Percentiles rank a stretch among this genome's conserved stretches.
Evolutionary conservation across 768 basidiomycete species (phyloP).

Genomic region (Infundibulicybe gibba): DNA sequence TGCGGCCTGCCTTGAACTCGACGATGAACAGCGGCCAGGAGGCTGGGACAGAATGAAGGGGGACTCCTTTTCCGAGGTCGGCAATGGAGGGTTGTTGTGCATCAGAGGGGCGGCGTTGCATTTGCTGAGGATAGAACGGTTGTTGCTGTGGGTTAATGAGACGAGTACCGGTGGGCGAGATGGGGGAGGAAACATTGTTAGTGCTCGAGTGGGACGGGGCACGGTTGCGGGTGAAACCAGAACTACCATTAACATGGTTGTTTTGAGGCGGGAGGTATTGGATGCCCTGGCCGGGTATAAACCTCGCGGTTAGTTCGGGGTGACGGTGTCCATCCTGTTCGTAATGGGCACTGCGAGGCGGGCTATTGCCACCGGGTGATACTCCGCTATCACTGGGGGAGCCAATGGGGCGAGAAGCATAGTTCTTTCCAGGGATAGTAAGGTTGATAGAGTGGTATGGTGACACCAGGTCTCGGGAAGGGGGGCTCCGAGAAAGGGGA

Average conservation of each 20-base stretch:
- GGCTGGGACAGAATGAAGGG: slow-evolving; percentile 76
- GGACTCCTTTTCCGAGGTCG: slow-evolving; percentile 88
- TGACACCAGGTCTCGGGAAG: slow-evolving; percentile 45
- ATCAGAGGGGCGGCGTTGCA: slow-evolving; percentile 40
- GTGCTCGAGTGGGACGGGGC: slow-evolving; percentile 32
- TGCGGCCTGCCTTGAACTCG: slow-evolving; percentile 96
- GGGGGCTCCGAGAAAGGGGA: slow-evolving; percentile 61
- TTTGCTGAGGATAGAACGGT: slow-evolving; percentile 38
- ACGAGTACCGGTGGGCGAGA: slow-evolving; percentile 45
- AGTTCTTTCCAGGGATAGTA: slow-evolving; percentile 46
- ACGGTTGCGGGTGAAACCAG: slow-evolving; percentile 32
- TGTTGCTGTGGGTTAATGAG: slow-evolving; percentile 43
- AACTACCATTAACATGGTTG: slow-evolving; percentile 16
- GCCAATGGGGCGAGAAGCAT: slow-evolving; percentile 46
- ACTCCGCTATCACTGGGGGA: slow-evolving; percentile 64
- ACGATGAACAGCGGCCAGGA: slow-evolving; percentile 93
- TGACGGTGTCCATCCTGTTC: slow-evolving; percentile 35
- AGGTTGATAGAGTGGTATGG: slow-evolving; percentile 63
- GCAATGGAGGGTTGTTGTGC: slow-evolving; percentile 27
- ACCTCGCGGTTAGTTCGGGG: slow-evolving; percentile 49
- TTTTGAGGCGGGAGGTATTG: slow-evolving; percentile 43
- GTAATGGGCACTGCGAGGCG: slow-evolving; percentile 37
- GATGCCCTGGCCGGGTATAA: slow-evolving; percentile 63
- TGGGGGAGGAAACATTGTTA: slow-evolving; percentile 44
- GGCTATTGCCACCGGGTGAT: slow-evolving; percentile 46